These are phyloP conservation scores for Synchytrium microbalum DNA, from an alignment of 371 early-diverging fungal species.

Conservation along the genomic window DNA sequence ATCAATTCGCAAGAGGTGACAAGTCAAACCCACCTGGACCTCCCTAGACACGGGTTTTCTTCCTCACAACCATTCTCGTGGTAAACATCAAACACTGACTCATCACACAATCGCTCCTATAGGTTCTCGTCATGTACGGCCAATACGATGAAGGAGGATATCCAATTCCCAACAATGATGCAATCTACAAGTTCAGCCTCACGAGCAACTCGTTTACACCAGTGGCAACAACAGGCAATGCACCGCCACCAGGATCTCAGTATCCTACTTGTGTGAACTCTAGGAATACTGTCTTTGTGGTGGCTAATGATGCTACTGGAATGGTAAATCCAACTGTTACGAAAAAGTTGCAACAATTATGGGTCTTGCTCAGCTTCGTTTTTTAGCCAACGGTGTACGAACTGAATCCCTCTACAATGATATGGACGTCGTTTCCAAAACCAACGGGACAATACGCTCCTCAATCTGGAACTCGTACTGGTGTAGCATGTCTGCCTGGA, in stretches of 20 bases:
- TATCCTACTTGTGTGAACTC: too few species aligned
- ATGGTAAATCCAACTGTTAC: background rate
- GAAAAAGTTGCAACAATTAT: background rate
- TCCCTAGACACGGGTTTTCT: too few species aligned
- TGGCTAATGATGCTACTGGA: too few species aligned
- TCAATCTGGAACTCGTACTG: background rate
- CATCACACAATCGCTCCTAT: background rate
- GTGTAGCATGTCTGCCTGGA: background rate
- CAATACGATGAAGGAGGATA: background rate
- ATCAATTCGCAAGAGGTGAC: background rate
- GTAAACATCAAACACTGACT: background rate
- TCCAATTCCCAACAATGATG: background rate
- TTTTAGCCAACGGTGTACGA: background rate
- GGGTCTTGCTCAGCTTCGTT: background rate
- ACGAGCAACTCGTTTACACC: background rate
- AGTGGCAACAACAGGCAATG: background rate
- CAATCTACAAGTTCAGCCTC: background rate
- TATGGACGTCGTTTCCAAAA: background rate
- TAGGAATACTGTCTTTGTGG: too few species aligned
- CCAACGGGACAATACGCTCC: background rate
- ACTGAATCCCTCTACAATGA: background rate
- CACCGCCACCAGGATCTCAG: background rate
- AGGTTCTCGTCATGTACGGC: background rate
- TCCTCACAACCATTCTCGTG: background rate
- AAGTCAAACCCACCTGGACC: too few species aligned